Evolutionary conservation across 192 early-diverging fungal genomes (phyloP), one percentile per base, ranked within the genome.

Genomic region (Coemansia sp.): DNA sequence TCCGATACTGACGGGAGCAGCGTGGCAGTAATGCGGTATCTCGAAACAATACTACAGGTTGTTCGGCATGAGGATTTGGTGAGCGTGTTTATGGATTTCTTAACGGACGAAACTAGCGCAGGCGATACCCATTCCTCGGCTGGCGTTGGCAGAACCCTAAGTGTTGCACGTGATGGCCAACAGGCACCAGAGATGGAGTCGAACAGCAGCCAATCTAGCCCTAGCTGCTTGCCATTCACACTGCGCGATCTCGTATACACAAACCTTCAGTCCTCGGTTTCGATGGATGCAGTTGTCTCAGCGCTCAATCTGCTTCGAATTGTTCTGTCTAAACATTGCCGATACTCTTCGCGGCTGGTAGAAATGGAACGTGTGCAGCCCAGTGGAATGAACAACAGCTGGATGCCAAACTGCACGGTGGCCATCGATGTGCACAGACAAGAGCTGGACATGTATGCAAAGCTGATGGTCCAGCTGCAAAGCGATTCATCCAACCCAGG

Each of bases 1-100:
- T 94, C 93, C 0, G 96, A 98, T 74, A 91, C 89, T 23, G 94
- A 98, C 72, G 94, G 93, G 6, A 92, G 91, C 59, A 89, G 93
- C 18, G 91, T 94, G 0, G 90, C 95, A 2, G 88, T 92, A 1
- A 90, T 98, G 69, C 91, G 87, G 60, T 98, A 98, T 58, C 85
- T 98, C 49, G 88, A 93, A 60, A 71, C 90, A 55, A 93, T 96
- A 70, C 73, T 95, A 7, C 87, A 90, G 34, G 84, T 85, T 1
- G 68, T 92, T 10, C 86, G 94, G 35, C 89, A 89, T 59, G 88
- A 93, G 35, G 86, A 89, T 30, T 68, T 96, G 61, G 86, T 89
- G 7, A 84, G 90, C 31, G 67, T 91, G 0, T 77, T 96, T 6
- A 83, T 91, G 53, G 86, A 86, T 6, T 96, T 95, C 70, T 59